These are phyloP conservation scores for Bimuria novae-zelandiae DNA, from an alignment of 2,329 filamentous ascomycete species.

Conservation along the genomic window DNA sequence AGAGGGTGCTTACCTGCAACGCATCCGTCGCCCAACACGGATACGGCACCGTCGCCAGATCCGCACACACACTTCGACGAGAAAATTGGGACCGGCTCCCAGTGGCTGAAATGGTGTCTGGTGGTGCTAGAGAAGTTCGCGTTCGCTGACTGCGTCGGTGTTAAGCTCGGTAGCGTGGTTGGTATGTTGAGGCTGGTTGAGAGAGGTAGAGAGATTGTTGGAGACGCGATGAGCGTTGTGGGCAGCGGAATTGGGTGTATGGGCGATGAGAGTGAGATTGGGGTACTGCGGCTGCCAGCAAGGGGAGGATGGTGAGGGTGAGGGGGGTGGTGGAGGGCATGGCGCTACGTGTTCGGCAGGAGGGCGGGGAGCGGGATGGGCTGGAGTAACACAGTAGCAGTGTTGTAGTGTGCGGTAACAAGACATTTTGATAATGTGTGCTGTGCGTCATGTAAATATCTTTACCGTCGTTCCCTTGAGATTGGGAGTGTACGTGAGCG, in stretches of 20 bases:
- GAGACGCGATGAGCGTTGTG: slow-evolving; percentile 3
- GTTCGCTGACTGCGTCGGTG: background rate
- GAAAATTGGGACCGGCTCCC: slow-evolving; percentile 58
- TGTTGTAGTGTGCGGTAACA: background rate
- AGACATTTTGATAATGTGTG: background rate
- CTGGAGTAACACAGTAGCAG: background rate
- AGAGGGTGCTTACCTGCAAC: slow-evolving; percentile 30
- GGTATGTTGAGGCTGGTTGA: slow-evolving; percentile 31
- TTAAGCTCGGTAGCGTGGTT: slow-evolving; percentile 3
- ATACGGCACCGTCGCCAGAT: slow-evolving; percentile 25
- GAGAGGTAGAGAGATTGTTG: slow-evolving; percentile 17
- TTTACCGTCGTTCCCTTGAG: too few species aligned
- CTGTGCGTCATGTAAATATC: too few species aligned
- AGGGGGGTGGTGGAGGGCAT: background rate
- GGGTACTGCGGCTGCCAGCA: slow-evolving; percentile 14
- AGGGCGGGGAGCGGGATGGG: background rate
- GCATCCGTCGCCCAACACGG: slow-evolving; percentile 39
- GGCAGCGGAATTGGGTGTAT: background rate
- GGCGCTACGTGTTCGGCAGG: too few species aligned
- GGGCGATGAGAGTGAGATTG: slow-evolving; percentile 9
- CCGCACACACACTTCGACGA: slow-evolving; percentile 54
- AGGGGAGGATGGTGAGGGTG: slow-evolving; percentile 2
- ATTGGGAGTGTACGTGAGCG: too few species aligned
- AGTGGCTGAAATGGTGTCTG: slow-evolving; percentile 52
- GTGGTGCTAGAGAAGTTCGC: slow-evolving; percentile 35